Conservation (phyloP, 805 yeast species). For the Zygoascus ofunaensis region DNA sequence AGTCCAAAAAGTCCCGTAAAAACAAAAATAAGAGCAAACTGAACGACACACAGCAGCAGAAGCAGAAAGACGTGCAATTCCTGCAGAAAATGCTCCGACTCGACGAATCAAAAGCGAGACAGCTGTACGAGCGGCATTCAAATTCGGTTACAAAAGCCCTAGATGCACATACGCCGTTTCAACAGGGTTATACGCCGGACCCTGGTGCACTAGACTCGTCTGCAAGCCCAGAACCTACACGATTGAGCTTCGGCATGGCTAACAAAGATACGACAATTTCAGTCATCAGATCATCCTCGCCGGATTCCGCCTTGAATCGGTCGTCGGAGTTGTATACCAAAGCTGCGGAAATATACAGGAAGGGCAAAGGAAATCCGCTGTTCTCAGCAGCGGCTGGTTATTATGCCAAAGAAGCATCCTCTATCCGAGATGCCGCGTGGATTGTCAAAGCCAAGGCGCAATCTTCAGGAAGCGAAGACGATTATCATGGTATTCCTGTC, state of each 20-base stretch:
- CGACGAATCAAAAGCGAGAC: not conserved
- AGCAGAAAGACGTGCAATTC: not conserved
- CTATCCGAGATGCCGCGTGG: constrained; percentile 3
- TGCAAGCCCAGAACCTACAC: not conserved
- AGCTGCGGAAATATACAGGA: constrained; percentile 12
- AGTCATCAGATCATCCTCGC: not conserved
- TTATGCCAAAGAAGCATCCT: constrained; percentile 9
- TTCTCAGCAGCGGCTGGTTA: constrained; percentile 16
- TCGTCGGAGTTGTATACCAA: constrained; percentile 1
- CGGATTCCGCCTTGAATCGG: not conserved
- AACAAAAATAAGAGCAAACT: not conserved
- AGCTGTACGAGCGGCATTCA: not conserved
- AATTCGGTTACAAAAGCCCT: not conserved
- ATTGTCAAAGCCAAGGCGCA: constrained; percentile 6
- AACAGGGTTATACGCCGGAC: not conserved
- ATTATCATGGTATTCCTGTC: constrained; percentile 17
- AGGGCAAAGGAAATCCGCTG: constrained; percentile 16
- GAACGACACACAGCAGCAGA: not conserved
- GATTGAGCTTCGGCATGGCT: not conserved
- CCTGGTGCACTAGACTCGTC: not conserved
- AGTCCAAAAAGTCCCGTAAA: not conserved
- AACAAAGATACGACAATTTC: not conserved
- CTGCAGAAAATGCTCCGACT: not conserved
- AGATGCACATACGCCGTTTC: not conserved
- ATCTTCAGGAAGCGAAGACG: constrained; percentile 8